Base-by-base conservation (phyloP, 176 grass and related monocot species). In the Triticum monococcum region DNA sequence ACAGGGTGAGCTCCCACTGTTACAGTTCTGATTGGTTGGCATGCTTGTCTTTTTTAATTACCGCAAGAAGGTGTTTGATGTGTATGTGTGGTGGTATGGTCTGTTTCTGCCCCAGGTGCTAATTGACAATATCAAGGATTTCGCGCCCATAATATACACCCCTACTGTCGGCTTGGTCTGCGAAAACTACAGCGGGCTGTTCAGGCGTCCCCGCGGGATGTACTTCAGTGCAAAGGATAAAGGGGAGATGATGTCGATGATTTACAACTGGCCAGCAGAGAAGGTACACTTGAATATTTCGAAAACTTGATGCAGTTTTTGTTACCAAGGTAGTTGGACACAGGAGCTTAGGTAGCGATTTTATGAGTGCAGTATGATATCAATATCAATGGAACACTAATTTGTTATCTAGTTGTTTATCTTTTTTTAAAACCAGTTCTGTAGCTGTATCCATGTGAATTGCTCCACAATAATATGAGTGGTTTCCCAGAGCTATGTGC, bases 171-270 rank as follows among this genome's bases (percentile, higher is more conserved):
- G 97, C 26, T 84, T 98, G 72, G 97, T 98, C 73, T 98, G 94
- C 60, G 90, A 98, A 76, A 98, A 98, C 61, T 98, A 91, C 91
- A 95, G 97, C 63, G 97, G 97, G 4, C 74, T 98, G 35, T 96
- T 94, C 79, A 94, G 94, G 72, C 94, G 97, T 16, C 97, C 94
- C 14, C 97, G 94, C 70, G 97, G 94, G 26, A 98, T 98, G 97
- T 98, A 98, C 81, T 98, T 98, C 86, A 96, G 92, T 35, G 97
- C 94, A 14, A 96, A 96, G 82, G 97, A 98, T 77, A 98, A 94
- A 89, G 94, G 97, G 65, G 97, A 98, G 76, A 98, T 98, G 97
- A 98, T 98, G 92, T 98, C 97, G 59, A 98, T 98, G 97, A 98
- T 98, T 78, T 92, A 98, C 85, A 96, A 98, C 84, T 98, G 97